Percentiles rank a stretch among this genome's conserved stretches.
These are phyloP conservation scores for Lentinula edodes DNA, from an alignment of 768 basidiomycete genomes.

Conservation along the genomic window DNA sequence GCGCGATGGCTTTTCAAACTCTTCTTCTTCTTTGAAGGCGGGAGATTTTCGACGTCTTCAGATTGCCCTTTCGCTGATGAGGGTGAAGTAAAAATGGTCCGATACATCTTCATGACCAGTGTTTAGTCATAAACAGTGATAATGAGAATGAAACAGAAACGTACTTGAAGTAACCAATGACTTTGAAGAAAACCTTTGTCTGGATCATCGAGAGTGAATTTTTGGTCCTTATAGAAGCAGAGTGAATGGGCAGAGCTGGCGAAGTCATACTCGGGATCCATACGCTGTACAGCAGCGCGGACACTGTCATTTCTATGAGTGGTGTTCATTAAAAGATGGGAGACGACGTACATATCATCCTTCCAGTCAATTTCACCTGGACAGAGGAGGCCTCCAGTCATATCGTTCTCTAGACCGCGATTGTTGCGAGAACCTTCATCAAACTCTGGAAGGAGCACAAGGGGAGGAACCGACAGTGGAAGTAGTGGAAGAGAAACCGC, in stretches of 20 bases:
- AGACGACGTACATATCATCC: slow-evolving; percentile 5
- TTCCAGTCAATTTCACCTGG: slow-evolving; percentile 15
- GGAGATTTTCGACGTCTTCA: background rate
- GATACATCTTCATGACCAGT: background rate
- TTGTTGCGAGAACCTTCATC: background rate
- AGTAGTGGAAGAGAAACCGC: no score
- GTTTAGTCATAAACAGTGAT: no score
- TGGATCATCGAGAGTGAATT: background rate
- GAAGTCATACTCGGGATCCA: background rate
- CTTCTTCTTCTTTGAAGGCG: background rate
- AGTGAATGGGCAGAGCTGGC: background rate
- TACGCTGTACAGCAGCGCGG: background rate
- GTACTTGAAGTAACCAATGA: background rate
- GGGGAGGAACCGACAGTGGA: background rate
- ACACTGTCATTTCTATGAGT: background rate
- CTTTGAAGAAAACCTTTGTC: background rate
- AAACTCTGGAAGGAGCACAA: slow-evolving; percentile 4
- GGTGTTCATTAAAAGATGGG: background rate
- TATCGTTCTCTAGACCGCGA: slow-evolving; percentile 13
- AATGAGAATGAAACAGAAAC: background rate
- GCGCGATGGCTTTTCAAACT: background rate
- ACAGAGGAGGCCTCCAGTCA: slow-evolving; percentile 16
- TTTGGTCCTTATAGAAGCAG: background rate
- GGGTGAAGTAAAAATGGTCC: background rate
- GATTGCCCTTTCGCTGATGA: background rate